phyloP scores from a whole-genome alignment of 768 basidiomycete species.

The Auriculariales sp. region DNA sequence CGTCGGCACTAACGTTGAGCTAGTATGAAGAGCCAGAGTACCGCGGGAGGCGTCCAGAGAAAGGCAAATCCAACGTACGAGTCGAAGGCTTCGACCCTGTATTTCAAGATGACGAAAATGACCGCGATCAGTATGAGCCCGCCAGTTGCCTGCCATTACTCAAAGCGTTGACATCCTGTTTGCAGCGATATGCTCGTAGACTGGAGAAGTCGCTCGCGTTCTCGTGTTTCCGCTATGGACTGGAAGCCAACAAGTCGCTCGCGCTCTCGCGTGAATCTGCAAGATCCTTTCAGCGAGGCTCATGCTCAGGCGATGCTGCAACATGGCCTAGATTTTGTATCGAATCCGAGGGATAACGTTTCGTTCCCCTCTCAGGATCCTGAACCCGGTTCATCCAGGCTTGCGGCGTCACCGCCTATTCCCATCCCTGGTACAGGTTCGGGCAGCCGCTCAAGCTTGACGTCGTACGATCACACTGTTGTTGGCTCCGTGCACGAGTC shows the following conservation, averaged over 20 bases:
- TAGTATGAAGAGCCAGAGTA: conserved; percentile 22
- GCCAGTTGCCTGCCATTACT: conserved; percentile 11
- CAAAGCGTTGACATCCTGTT: conserved; percentile 7
- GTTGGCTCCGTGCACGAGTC: too few relatives aligned
- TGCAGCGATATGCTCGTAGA: conserved; percentile 13
- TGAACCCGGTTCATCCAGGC: conserved; percentile 11
- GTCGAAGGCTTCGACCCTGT: conserved; percentile 72
- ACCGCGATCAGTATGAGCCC: conserved; percentile 48
- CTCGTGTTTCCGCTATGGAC: conserved; percentile 57
- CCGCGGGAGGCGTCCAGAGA: conserved; percentile 64
- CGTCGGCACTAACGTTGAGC: not conserved
- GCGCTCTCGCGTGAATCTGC: conserved; percentile 57
- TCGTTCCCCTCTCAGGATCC: conserved; percentile 31
- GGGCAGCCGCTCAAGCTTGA: conserved; percentile 8
- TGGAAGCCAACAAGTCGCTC: conserved; percentile 89
- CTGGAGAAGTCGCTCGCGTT: conserved; percentile 10
- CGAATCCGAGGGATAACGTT: conserved; percentile 16
- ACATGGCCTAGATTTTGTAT: conserved; percentile 7
- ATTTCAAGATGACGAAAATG: conserved; percentile 55
- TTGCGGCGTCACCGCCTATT: conserved; percentile 17
- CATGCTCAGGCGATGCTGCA: conserved; percentile 20
- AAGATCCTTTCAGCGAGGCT: conserved; percentile 12
- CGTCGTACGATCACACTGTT: not conserved
- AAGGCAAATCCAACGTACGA: conserved; percentile 63
- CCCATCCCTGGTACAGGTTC: conserved; percentile 27